Evolutionary conservation across 345 rosid genomes (phyloP).

Genomic region (Populus ilicifolia): DNA sequence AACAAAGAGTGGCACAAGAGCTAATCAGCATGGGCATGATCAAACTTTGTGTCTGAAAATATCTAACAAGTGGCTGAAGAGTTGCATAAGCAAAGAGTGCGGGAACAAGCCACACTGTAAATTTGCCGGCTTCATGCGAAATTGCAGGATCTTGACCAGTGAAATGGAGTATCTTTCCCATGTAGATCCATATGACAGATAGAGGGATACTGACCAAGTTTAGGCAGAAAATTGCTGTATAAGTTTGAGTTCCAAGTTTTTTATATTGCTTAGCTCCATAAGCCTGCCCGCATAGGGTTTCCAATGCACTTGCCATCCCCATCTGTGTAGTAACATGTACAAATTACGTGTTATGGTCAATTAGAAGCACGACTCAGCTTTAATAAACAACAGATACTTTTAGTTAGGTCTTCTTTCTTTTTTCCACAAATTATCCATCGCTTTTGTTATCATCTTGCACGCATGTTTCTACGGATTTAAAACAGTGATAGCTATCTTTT

Average conservation of each 20-base stretch:
- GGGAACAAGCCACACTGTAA: slow-evolving; percentile 52
- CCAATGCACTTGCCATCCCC: slow-evolving; percentile 73
- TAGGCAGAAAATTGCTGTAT: slow-evolving; percentile 49
- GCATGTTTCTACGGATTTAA: not conserved
- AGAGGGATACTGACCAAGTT: slow-evolving; percentile 46
- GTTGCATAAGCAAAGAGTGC: slow-evolving; percentile 55
- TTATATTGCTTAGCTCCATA: slow-evolving; percentile 62
- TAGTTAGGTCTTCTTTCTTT: too few species aligned
- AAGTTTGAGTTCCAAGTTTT: slow-evolving; percentile 52
- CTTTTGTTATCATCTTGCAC: not conserved
- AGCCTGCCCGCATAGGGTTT: slow-evolving; percentile 81
- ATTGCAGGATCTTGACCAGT: slow-evolving; percentile 62
- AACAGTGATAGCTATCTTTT: not conserved
- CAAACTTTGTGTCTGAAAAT: slow-evolving; percentile 55
- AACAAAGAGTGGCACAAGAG: slow-evolving; percentile 37
- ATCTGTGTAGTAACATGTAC: slow-evolving; percentile 30
- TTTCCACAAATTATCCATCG: too few species aligned
- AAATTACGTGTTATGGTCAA: not conserved
- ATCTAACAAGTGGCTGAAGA: slow-evolving; percentile 53
- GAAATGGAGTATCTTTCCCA: slow-evolving; percentile 44
- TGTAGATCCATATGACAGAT: slow-evolving; percentile 51
- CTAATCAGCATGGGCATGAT: slow-evolving; percentile 51
- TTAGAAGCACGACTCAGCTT: not conserved
- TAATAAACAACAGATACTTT: not conserved
- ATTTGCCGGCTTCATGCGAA: slow-evolving; percentile 51